Evolutionary conservation across 2,329 filamentous ascomycete species (phyloP), one percentile per base, ranked within the genome.

Genomic region (Ophiocordyceps camponoti-leonardi): DNA sequence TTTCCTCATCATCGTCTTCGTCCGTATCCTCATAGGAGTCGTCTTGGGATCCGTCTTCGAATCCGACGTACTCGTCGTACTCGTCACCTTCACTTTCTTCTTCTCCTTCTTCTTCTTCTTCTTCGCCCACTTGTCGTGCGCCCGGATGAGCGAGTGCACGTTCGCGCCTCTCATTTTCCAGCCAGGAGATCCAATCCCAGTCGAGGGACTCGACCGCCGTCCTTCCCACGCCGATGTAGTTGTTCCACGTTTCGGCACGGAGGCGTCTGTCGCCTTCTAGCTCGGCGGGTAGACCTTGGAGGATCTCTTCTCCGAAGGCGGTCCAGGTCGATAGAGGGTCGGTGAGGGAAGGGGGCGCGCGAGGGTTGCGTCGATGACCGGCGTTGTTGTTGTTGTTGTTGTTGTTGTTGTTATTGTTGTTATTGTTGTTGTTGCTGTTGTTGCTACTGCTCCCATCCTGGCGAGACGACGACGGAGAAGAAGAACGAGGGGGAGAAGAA

Each of bases 261-360:
- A 58, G 45, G 4, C 42, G 44, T 41, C 57, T 51, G 23, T 62
- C 55, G 12, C 54, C 53, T 22, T 44, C 41, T 8, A 58, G 18
- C 1, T 56, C 51, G 1, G 50, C 46, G 0, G 49, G 42, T 31
- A 57, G 48, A 7, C 56, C 53, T 26, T 53, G 40, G 12, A 61
- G 44, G 1, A 53, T 50, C 12, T 50, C 43, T 31, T 54, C 52
- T 48, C 56, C 50, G 37, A 59, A 62, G 41, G 49, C 46, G 8
- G 22, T 30, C 61, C 59, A 62, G 42, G 44, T 54, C 2, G 43
- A 20, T 0, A 31, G 28, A 12, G 28, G 22, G 45, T 61, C 55
- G 26, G 53, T 18, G 1, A 48, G 40, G 2, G 19, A 46, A 8
- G 54, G 56, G 3, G 51, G 35, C 35, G 6, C 26, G 4, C 26